Evolutionary conservation across 2,329 filamentous ascomycete genomes (phyloP).

Genomic region (Hypomyces perniciosus): DNA sequence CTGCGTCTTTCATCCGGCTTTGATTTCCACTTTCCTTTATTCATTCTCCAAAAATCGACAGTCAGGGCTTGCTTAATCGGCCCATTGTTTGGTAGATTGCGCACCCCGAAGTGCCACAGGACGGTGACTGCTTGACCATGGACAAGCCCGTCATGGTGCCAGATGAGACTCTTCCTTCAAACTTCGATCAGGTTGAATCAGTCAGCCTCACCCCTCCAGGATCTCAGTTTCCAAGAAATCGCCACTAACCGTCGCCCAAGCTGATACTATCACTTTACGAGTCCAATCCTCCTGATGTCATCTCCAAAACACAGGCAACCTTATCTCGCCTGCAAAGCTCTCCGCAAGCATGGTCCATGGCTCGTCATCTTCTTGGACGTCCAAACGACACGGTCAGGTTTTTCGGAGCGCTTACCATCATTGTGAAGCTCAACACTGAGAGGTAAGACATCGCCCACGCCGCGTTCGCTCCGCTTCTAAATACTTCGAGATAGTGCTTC

Average conservation of each 20-base stretch:
- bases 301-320: slow-evolving; percentile 58
- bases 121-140: background rate
- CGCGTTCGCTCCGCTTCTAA: background rate
- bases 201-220: slow-evolving; percentile 14
- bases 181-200: slow-evolving; percentile 20
- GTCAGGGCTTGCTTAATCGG: no score
- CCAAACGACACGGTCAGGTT: slow-evolving; percentile 74
- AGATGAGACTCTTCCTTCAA: slow-evolving; percentile 14
- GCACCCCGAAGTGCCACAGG: no score
- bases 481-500: slow-evolving; percentile 31
- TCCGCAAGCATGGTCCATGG: slow-evolving; percentile 77
- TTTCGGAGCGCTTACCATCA: slow-evolving; percentile 88
- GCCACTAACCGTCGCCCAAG: slow-evolving; percentile 22
- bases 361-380: slow-evolving; percentile 65
- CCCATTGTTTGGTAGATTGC: no score
- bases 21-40: no score
- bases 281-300: slow-evolving; percentile 42
- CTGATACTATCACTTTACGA: slow-evolving; percentile 50
- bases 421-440: slow-evolving; percentile 90
- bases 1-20: no score
- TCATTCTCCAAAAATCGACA: no score
- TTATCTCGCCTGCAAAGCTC: slow-evolving; percentile 76
- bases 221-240: background rate
- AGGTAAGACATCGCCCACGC: slow-evolving; percentile 44
- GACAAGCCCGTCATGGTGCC: slow-evolving; percentile 14